Evolutionary conservation across 257 asterid species (phyloP).

Genomic region (Solanum pennellii): DNA sequence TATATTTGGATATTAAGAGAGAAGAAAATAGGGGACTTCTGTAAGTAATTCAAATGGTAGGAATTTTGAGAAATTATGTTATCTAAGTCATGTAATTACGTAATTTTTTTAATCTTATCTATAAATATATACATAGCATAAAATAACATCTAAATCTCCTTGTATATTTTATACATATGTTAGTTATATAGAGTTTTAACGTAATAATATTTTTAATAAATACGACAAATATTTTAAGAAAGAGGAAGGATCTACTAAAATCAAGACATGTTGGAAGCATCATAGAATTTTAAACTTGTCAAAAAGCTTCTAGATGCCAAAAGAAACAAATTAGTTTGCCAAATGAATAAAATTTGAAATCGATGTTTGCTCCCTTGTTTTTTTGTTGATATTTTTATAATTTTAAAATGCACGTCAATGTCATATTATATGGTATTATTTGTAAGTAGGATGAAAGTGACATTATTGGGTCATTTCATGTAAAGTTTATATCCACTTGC

Average conservation of each 20-base stretch:
- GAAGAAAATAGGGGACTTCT: fast-evolving
- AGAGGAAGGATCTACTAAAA: not conserved
- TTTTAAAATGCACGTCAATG: not conserved
- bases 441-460: not conserved
- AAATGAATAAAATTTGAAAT: not conserved
- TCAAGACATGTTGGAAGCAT: not conserved
- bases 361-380: not conserved
- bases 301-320: not conserved
- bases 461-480: not conserved
- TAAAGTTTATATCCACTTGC: not conserved
- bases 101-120: no score
- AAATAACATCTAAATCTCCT: no score
- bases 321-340: not conserved
- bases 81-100: no score
- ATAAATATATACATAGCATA: no score
- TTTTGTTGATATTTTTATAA: not conserved
- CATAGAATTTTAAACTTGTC: not conserved
- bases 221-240: no score
- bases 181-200: no score
- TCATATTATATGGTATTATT: not conserved
- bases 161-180: no score
- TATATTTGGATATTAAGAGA: no score
- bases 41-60: no score
- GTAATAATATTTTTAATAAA: no score
- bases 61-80: no score